Conservation (phyloP, 805 yeast species). For the Saccharomycopsis sp. region DNA sequence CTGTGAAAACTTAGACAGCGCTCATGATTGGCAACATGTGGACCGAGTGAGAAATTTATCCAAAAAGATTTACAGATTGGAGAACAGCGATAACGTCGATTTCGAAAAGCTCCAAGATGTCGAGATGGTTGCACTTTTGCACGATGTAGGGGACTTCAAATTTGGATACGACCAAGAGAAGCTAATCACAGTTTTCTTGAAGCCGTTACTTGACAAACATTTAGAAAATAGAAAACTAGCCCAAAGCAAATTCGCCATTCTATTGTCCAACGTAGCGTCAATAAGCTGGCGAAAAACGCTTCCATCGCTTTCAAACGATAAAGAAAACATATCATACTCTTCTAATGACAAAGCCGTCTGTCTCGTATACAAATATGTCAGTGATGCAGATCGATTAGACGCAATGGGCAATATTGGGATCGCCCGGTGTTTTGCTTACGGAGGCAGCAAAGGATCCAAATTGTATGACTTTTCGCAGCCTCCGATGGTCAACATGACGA, state of each 20-base stretch:
- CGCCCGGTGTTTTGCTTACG: slow-evolving; percentile 30
- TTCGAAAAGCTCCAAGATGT: slow-evolving; percentile 4
- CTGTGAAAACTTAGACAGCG: slow-evolving; percentile 12
- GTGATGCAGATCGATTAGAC: slow-evolving; percentile 36
- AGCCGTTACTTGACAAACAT: slow-evolving; percentile 2
- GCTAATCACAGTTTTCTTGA: slow-evolving; percentile 2
- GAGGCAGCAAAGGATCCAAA: slow-evolving; percentile 26
- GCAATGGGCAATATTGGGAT: slow-evolving; percentile 33
- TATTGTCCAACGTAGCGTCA: not conserved
- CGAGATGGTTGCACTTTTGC: slow-evolving; percentile 12
- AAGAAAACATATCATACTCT: not conserved
- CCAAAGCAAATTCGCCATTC: slow-evolving; percentile 1
- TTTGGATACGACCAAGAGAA: slow-evolving; percentile 15
- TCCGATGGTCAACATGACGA: slow-evolving; percentile 10
- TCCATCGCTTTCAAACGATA: not conserved
- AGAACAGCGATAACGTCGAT: not conserved
- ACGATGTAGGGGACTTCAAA: slow-evolving; percentile 18
- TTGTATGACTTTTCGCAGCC: slow-evolving; percentile 21
- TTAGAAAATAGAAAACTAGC: not conserved
- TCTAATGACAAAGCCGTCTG: not conserved
- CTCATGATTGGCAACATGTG: slow-evolving; percentile 20
- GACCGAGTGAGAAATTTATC: slow-evolving; percentile 12
- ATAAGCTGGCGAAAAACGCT: slow-evolving; percentile 16
- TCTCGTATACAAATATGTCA: slow-evolving; percentile 24
- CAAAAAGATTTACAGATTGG: not conserved